Evolutionary conservation across 805 yeast species (phyloP).

Genomic region (Cyberlindnera japonica): DNA sequence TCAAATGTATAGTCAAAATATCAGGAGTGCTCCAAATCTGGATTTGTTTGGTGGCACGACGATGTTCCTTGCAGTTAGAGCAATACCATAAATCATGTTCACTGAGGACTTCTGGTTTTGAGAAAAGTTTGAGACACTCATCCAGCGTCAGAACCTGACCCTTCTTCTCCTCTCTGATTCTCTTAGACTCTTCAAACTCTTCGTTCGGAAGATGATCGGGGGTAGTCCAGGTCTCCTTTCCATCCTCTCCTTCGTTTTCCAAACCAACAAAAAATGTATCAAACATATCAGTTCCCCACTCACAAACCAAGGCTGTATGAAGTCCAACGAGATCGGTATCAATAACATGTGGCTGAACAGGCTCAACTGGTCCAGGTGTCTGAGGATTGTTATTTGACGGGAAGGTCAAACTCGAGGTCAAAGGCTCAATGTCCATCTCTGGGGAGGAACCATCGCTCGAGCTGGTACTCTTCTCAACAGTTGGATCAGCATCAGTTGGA

Average conservation of each 20-base stretch:
- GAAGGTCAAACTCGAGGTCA: constrained; percentile 4
- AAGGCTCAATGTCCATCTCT: constrained; percentile 11
- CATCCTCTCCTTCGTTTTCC: constrained; percentile 43
- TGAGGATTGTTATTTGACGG: neutral
- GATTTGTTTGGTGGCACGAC: constrained; percentile 86
- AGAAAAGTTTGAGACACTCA: constrained; percentile 72
- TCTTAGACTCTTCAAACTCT: constrained; percentile 48
- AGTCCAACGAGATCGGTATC: constrained; percentile 23
- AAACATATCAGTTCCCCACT: constrained; percentile 54
- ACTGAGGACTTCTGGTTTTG: constrained; percentile 80
- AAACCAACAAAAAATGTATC: constrained; percentile 50
- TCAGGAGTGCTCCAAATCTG: constrained; percentile 95
- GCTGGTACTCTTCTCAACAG: neutral
- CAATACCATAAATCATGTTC: constrained; percentile 94
- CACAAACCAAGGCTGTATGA: constrained; percentile 52
- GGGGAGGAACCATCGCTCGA: constrained; percentile 4
- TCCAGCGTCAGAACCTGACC: constrained; percentile 51
- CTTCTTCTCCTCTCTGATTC: constrained; percentile 25
- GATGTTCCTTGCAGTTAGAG: constrained; percentile 81
- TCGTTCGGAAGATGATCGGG: constrained; percentile 49
- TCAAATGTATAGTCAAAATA: constrained; percentile 81
- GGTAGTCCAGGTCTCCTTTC: constrained; percentile 52
- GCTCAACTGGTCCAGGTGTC: neutral
- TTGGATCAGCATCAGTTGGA: neutral
- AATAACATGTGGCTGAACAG: constrained; percentile 3